Percentiles rank a stretch among this genome's conserved stretches.
phyloP scores from a whole-genome alignment of 306 rosid species.

The Quercus engelmannii region DNA sequence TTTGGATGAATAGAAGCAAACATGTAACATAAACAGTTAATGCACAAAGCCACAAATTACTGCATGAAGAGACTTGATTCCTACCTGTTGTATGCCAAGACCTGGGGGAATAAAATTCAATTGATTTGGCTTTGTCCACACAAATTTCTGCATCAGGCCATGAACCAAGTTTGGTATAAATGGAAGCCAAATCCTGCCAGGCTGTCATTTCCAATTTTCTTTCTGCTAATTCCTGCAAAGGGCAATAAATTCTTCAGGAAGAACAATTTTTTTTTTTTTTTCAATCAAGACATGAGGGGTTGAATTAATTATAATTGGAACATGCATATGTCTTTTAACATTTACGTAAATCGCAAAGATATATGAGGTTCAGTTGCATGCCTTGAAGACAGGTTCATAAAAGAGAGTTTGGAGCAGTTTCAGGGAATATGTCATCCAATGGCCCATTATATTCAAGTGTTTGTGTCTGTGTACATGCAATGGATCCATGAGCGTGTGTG shows the following conservation, averaged over 20 bases:
- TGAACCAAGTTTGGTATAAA: constrained; percentile 55
- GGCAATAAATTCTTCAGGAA: constrained; percentile 2
- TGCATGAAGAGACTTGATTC: neutral
- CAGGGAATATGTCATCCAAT: neutral
- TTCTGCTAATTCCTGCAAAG: constrained; percentile 51
- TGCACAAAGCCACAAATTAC: neutral
- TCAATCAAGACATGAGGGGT: constrained; percentile 1
- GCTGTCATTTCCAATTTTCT: constrained; percentile 56
- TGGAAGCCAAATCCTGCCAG: constrained; percentile 78
- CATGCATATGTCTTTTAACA: neutral
- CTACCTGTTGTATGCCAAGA: constrained; percentile 75
- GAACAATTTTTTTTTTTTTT: neutral
- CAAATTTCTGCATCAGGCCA: constrained; percentile 82
- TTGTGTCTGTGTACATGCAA: too few species aligned
- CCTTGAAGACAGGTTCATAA: neutral
- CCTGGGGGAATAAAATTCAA: constrained; percentile 54
- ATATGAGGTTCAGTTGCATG: neutral
- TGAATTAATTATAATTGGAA: neutral
- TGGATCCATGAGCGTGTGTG: neutral
- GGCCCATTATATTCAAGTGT: too few species aligned
- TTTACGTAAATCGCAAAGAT: neutral
- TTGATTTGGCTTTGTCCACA: constrained; percentile 52
- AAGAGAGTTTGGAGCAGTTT: neutral
- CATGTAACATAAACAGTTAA: neutral
- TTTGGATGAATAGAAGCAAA: constrained; percentile 3